Evolutionary conservation across 2,329 filamentous ascomycete species (phyloP).

Genomic region (Acrocalymma vagum): DNA sequence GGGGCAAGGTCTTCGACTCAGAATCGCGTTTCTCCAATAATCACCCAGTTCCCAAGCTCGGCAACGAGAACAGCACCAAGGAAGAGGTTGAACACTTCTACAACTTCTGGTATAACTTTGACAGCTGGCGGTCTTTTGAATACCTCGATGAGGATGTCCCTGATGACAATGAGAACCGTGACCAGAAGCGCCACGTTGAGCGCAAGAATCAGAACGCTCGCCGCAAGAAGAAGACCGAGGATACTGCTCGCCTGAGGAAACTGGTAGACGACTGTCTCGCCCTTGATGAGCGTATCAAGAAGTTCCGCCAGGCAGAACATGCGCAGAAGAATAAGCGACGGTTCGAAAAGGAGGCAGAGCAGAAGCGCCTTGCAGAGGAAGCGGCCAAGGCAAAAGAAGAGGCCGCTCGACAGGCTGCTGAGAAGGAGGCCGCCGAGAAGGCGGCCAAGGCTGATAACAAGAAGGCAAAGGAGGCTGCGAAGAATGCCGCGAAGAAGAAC

Average conservation of each 20-base stretch:
- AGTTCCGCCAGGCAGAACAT: slow-evolving; percentile 90
- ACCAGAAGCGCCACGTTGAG: slow-evolving; percentile 98
- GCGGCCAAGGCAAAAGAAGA: slow-evolving; percentile 84
- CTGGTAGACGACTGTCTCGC: slow-evolving; percentile 87
- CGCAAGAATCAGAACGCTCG: slow-evolving; percentile 97
- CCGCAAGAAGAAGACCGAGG: slow-evolving; percentile 99
- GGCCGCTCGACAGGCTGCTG: slow-evolving; percentile 79
- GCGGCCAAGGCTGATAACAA: slow-evolving; percentile 81
- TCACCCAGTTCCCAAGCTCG: slow-evolving; percentile 87
- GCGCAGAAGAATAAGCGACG: slow-evolving; percentile 97
- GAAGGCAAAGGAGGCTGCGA: slow-evolving; percentile 98
- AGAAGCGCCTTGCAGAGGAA: slow-evolving; percentile 86
- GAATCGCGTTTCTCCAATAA: slow-evolving; percentile 92
- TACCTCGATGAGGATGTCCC: slow-evolving; percentile 99
- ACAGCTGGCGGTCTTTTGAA: slow-evolving; percentile 97
- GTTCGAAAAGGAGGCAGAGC: slow-evolving; percentile 88
- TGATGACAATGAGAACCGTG: slow-evolving; percentile 98
- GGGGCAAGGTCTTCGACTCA: slow-evolving; percentile 87
- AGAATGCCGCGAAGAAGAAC: slow-evolving; percentile 99
- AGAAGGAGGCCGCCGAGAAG: slow-evolving; percentile 89
- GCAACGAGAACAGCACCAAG: slow-evolving; percentile 82
- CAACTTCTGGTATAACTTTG: slow-evolving; percentile 99
- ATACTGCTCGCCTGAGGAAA: slow-evolving; percentile 88
- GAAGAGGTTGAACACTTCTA: slow-evolving; percentile 95
- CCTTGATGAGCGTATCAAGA: slow-evolving; percentile 94